phyloP scores from a whole-genome alignment of 2,329 filamentous ascomycete species.

The Botrytis squamosa region DNA sequence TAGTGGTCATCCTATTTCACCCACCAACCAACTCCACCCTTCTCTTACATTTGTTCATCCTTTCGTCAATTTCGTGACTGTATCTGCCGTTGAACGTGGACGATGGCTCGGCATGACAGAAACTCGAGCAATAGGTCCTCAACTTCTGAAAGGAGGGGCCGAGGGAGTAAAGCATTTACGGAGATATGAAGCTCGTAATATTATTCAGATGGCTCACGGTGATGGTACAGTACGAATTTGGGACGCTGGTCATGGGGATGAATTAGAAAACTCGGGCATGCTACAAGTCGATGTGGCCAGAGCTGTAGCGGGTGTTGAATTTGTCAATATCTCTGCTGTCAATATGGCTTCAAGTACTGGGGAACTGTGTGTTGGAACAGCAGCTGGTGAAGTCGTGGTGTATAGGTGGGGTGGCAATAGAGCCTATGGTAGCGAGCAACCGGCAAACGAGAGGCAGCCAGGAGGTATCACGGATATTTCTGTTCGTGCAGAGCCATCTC shows the following conservation, averaged over 20 bases:
- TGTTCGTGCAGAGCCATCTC: constrained; percentile 64
- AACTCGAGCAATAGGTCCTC: constrained; percentile 73
- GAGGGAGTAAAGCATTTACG: constrained; percentile 68
- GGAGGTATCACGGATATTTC: constrained; percentile 74
- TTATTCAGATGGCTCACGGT: constrained; percentile 83
- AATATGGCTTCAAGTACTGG: constrained; percentile 78
- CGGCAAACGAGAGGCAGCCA: constrained; percentile 54
- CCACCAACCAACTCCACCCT: constrained; percentile 88
- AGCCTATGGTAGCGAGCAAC: constrained; percentile 63
- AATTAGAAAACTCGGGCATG: constrained; percentile 80
- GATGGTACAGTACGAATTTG: constrained; percentile 91
- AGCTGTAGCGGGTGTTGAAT: constrained; percentile 74
- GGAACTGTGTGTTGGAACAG: constrained; percentile 80
- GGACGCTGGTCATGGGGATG: constrained; percentile 89
- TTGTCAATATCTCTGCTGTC: constrained; percentile 75
- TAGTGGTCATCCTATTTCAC: constrained; percentile 83
- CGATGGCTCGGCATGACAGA: constrained; percentile 93
- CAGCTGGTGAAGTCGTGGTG: constrained; percentile 78
- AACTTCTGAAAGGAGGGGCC: constrained; percentile 75
- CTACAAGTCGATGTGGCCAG: constrained; percentile 85
- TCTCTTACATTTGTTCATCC: constrained; percentile 88
- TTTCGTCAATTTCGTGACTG: constrained; percentile 70
- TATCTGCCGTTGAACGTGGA: constrained; percentile 73
- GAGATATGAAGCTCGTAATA: constrained; percentile 77
- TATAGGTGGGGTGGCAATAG: constrained; percentile 87